Conservation (phyloP, 2,329 filamentous ascomycete genomes). For the Monosporascus sp. region DNA sequence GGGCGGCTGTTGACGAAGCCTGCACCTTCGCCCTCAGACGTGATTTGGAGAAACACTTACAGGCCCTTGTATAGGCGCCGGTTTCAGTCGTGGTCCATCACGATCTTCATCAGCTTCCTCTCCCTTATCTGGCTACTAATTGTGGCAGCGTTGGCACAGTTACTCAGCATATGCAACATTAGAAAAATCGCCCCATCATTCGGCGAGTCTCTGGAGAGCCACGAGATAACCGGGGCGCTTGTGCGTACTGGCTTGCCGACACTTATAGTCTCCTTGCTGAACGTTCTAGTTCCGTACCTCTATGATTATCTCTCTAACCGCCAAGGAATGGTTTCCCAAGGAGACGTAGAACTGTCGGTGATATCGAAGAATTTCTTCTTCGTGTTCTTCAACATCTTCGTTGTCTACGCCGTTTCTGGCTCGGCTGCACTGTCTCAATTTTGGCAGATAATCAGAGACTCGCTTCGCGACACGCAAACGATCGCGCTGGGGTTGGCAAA, state of each 20-base stretch:
- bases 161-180: constrained; percentile 79
- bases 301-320: constrained; percentile 89
- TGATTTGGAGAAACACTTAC: constrained; percentile 96
- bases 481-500: constrained; percentile 71
- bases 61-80: constrained; percentile 68
- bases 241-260: constrained; percentile 87
- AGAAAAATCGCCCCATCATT: constrained; percentile 65
- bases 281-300: constrained; percentile 83
- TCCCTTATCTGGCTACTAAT: constrained; percentile 86
- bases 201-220: constrained; percentile 59
- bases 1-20: constrained; percentile 78
- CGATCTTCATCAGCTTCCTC: constrained; percentile 72
- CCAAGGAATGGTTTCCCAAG: constrained; percentile 92
- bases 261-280: constrained; percentile 77
- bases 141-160: constrained; percentile 70
- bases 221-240: constrained; percentile 67
- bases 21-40: constrained; percentile 82
- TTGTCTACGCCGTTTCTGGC: constrained; percentile 85
- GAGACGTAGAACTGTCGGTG: constrained; percentile 87
- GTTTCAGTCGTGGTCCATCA: constrained; percentile 76
- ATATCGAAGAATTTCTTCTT: constrained; percentile 99
- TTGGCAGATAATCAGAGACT: constrained; percentile 64
- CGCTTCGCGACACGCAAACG: constrained; percentile 71
- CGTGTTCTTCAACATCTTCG: constrained; percentile 97
- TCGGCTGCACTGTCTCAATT: constrained; percentile 68